Evolutionary conservation across 371 early-diverging fungal genomes (phyloP).

Genomic region (Saksenaea oblongispora): DNA sequence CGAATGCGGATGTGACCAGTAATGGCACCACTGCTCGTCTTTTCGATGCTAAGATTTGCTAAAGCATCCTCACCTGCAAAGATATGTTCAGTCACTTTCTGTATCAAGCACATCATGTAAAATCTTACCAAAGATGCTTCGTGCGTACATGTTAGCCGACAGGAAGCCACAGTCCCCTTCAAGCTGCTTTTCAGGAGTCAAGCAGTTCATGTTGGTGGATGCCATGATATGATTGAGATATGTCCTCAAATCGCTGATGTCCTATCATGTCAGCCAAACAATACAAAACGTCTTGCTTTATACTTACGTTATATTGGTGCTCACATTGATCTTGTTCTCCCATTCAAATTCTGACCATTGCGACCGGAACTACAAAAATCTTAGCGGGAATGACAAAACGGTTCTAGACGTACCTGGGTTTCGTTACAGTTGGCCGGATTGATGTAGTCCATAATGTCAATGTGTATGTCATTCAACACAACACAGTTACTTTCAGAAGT

Average conservation of each 20-base stretch:
- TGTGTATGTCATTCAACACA: constrained; percentile 94
- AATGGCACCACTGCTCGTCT: constrained; percentile 74
- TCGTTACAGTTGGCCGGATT: constrained; percentile 90
- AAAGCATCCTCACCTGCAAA: constrained; percentile 85
- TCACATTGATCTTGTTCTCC: constrained; percentile 98
- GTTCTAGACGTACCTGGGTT: constrained; percentile 58
- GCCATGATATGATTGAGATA: constrained; percentile 92
- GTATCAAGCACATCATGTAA: neutral
- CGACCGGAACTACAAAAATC: constrained; percentile 73
- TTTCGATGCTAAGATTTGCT: constrained; percentile 94
- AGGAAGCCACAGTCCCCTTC: constrained; percentile 94
- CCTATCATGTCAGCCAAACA: constrained; percentile 5
- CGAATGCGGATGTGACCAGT: constrained; percentile 96
- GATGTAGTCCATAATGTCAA: constrained; percentile 99
- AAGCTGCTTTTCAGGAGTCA: constrained; percentile 92
- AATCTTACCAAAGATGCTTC: constrained; percentile 86
- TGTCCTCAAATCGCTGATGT: constrained; percentile 70
- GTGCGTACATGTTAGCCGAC: constrained; percentile 95
- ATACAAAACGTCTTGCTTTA: neutral
- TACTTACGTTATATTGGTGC: constrained; percentile 82
- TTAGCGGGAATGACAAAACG: neutral
- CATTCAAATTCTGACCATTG: constrained; percentile 99
- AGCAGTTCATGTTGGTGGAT: constrained; percentile 93
- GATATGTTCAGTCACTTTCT: neutral
- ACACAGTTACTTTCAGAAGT: constrained; percentile 80